Evolutionary conservation across 208 protist genomes (phyloP), one percentile per base, ranked within the genome.

Genomic region (Blastocrithidia nonstop): DNA sequence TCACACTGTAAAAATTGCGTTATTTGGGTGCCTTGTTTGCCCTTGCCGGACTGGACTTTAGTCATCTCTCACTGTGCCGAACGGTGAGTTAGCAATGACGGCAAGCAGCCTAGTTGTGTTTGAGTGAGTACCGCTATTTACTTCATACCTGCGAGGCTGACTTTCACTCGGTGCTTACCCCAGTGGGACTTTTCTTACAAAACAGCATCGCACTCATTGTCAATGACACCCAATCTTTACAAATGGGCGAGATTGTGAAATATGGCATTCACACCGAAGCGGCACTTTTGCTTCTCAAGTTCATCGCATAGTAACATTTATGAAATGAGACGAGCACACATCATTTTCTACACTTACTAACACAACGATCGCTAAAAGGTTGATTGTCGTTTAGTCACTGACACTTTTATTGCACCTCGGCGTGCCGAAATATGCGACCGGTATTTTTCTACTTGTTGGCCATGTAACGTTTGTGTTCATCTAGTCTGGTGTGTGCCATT

Each of bases 41-140:
- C 20, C 52, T 68, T 22, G 56, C 65, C 4, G 72, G 72, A 4
- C 56, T 87, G 2, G 54, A 70, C 24, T 62, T 87, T 32, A 58
- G 54, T 9, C 61, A 87, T n/a, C 44, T 87, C 16, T 55, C 62
- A 15, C 63, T 87, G 19, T 66, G 66, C 27, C 72, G 73, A 38
- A 66, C 59, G 19, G 66, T 87, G 4, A 82, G 66, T 26, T 48
- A 41, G 37, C 61, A 77, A 52, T 87, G 77, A 73, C 61, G 54
- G 2, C 50, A 67, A n/a, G 72, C 72, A 11, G 72, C 77, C 6
- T 71, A 87, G 61, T 47, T 87, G 43, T 83, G 71, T 61, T 65
- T 87, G 40, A 75, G 66, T 45, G 72, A 82, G 52, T 72, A 80
- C 42, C 63, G 77, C 20, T 57, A 71, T 15, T 57, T 71, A 17